These are phyloP conservation scores for Plasmopara muralis DNA, from an alignment of 352 stramenopile genomes.

Conservation along the genomic window DNA sequence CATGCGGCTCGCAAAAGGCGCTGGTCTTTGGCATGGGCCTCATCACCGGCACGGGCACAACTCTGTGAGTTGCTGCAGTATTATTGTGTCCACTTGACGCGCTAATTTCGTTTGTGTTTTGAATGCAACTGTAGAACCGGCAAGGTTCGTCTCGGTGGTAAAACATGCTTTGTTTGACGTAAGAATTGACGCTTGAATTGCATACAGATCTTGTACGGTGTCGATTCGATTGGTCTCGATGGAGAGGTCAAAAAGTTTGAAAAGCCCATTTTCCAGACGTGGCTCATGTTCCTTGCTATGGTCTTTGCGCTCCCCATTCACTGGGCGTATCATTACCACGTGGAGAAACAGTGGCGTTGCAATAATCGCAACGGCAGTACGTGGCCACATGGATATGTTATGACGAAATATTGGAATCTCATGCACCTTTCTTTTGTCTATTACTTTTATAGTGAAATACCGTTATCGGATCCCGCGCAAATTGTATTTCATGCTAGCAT, in stretches of 20 bases:
- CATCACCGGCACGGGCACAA: slow-evolving; percentile 79
- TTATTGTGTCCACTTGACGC: neutral
- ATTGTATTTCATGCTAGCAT: slow-evolving; percentile 92
- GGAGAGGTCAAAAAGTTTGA: slow-evolving; percentile 89
- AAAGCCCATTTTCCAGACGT: slow-evolving; percentile 95
- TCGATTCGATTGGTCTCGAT: slow-evolving; percentile 83
- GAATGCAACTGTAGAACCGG: slow-evolving; percentile 35
- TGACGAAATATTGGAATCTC: neutral
- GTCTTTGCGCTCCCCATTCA: slow-evolving; percentile 91
- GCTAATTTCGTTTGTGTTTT: slow-evolving; percentile 4
- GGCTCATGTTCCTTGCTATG: slow-evolving; percentile 96
- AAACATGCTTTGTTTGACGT: neutral
- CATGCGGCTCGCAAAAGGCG: slow-evolving; percentile 68
- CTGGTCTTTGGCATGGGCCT: slow-evolving; percentile 76
- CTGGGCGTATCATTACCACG: slow-evolving; percentile 73
- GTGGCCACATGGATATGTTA: slow-evolving; percentile 13
- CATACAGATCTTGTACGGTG: slow-evolving; percentile 88
- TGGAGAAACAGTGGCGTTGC: slow-evolving; percentile 62
- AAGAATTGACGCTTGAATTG: neutral
- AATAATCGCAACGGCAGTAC: slow-evolving; percentile 54
- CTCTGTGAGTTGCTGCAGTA: slow-evolving; percentile 43
- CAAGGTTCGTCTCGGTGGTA: slow-evolving; percentile 34
- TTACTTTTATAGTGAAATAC: slow-evolving; percentile 49
- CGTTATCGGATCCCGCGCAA: slow-evolving; percentile 74
- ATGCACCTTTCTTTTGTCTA: neutral